phyloP scores from a whole-genome alignment of 2,329 filamentous ascomycete genomes.

The Westerdykella aurantiaca region DNA sequence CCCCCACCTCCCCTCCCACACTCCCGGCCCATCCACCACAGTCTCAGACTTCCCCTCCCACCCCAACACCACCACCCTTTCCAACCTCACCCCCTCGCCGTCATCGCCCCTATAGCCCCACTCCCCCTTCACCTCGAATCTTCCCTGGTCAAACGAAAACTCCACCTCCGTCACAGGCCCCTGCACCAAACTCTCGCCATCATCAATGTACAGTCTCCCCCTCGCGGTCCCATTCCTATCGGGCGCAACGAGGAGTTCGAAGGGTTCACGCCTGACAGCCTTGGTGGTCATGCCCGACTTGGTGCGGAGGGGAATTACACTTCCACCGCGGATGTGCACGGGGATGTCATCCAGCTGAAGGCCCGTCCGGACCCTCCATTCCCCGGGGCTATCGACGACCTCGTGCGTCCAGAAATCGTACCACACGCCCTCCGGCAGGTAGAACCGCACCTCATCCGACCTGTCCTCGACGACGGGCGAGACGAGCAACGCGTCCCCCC shows the following conservation, averaged over 20 bases:
- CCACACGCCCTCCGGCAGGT: constrained; percentile 54
- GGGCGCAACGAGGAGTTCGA: constrained; percentile 62
- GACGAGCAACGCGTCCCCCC: constrained; percentile 51
- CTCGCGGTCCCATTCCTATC: constrained; percentile 47
- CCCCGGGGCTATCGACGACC: constrained; percentile 43
- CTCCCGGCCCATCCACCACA: constrained; percentile 26
- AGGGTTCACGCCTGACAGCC: constrained; percentile 59
- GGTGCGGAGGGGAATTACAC: constrained; percentile 57
- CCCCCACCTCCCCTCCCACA: constrained; percentile 17
- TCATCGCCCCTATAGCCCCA: constrained; percentile 45
- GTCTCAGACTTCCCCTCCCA: constrained; percentile 11
- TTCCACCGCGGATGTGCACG: constrained; percentile 61
- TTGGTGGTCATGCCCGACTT: constrained; percentile 56
- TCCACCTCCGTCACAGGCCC: constrained; percentile 50
- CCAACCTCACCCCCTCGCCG: constrained; percentile 24
- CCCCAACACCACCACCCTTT: constrained; percentile 25
- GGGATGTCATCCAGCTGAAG: constrained; percentile 53
- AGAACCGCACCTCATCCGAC: constrained; percentile 49
- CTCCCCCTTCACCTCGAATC: constrained; percentile 47
- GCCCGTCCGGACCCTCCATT: constrained; percentile 40
- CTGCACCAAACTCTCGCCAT: constrained; percentile 64
- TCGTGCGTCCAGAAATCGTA: constrained; percentile 56
- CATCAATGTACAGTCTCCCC: constrained; percentile 63
- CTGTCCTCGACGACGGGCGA: constrained; percentile 52
- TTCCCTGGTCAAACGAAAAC: constrained; percentile 54